Base-by-base conservation (phyloP, 495 filamentous ascomycete genomes). In the Tuber melanosporum region DNA sequence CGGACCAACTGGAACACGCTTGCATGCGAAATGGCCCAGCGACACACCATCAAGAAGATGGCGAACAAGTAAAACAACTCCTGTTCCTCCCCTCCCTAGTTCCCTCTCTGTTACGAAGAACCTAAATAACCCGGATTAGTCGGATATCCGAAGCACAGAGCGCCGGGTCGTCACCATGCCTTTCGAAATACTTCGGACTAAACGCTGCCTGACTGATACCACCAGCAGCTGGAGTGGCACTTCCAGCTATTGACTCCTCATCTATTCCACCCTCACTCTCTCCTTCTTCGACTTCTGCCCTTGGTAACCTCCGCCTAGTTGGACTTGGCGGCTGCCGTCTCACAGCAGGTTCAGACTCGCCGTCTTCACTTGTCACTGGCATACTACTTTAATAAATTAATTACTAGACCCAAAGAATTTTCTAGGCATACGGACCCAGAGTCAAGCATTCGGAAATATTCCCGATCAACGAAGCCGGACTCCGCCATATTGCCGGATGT, bases 371-470 rank as follows among this genome's bases (percentile, higher is more conserved):
- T 7, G 26, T 72, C 32, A 72, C 71, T 19, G 42, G 42, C 71
- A 72, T 72, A 72, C 71, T 72, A 57, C 32, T 72, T 52, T 26
- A 17, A 36, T 36, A 19, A 17, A 66, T 47, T 47, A 43, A 52
- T 72, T 74, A 42, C 73, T n/a, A 10, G 85, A 84, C 10, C 80
- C 79, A 10, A 70, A 73, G 36, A 77, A 73, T 32, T 70, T 62
- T 42, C 83, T 80, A 80, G 79, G 52, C 83, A 75, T 49, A 75
- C 78, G 72, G 79, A 83, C 78, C 87, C 86, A 52, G 84, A 88
- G 74, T 91, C 90, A 42, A 99, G 91, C 91, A 97, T 93, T 82
- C 92, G 92, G 85, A 98, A 99, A 85, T 99, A 99, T 43, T 93
- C 90, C 20, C 93, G 93, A 80, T 92, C 91, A 77, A 97, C 90